These are phyloP conservation scores for Adansonia digitata DNA, from an alignment of 345 rosid species.

Conservation along the genomic window DNA sequence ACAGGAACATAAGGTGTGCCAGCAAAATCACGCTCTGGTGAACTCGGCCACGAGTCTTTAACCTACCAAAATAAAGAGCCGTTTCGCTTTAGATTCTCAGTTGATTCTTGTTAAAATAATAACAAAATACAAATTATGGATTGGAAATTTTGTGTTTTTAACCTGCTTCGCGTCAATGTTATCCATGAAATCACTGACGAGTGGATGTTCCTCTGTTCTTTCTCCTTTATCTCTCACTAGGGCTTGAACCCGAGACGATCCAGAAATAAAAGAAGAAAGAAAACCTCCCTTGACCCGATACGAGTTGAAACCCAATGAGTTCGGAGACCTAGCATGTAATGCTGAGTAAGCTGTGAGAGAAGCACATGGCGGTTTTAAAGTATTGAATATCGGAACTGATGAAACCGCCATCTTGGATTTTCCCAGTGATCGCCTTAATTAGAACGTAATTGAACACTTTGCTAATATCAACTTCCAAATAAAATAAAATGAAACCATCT, in stretches of 20 bases:
- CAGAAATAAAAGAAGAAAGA: constrained; percentile 8
- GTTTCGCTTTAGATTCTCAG: background rate
- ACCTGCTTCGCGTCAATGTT: constrained; percentile 27
- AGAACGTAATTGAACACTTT: background rate
- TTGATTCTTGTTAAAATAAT: background rate
- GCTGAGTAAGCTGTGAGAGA: constrained; percentile 20
- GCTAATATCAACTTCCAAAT: background rate
- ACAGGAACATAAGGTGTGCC: constrained; percentile 80
- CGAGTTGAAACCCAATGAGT: constrained; percentile 10
- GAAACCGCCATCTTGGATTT: constrained; percentile 26
- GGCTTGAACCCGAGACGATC: constrained; percentile 14
- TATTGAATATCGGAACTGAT: constrained; percentile 18
- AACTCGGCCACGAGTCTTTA: constrained; percentile 20
- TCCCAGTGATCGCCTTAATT: background rate
- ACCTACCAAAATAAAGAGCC: constrained; percentile 19
- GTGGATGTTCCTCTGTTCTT: constrained; percentile 22
- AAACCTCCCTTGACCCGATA: constrained; percentile 23
- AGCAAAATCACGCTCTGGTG: constrained; percentile 70
- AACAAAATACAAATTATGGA: background rate
- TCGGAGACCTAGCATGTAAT: constrained; percentile 13
- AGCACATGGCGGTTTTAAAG: constrained; percentile 16
- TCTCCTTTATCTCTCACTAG: constrained; percentile 22
- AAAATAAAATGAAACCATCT: background rate
- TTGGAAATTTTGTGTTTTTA: background rate
- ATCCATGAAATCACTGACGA: constrained; percentile 19